These are phyloP conservation scores for Lachancea cidri DNA, from an alignment of 805 yeast species.

Conservation along the genomic window DNA sequence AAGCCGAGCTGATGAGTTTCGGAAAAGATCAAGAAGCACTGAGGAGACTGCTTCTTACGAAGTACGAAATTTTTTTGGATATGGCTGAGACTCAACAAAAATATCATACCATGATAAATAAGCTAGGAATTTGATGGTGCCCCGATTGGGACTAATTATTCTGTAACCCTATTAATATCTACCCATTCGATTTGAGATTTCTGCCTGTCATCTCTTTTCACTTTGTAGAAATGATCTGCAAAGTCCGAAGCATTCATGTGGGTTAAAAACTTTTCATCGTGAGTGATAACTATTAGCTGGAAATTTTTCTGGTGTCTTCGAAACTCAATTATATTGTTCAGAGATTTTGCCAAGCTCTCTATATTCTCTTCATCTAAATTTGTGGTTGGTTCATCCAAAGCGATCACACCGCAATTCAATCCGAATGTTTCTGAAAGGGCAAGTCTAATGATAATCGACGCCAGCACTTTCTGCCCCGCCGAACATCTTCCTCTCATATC, in stretches of 20 bases:
- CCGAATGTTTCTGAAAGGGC: constrained; percentile 97
- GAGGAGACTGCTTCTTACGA: constrained; percentile 15
- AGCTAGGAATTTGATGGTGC: too few species aligned
- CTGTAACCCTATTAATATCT: constrained; percentile 36
- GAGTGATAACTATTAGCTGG: constrained; percentile 93
- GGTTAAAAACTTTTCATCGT: constrained; percentile 84
- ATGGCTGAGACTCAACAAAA: constrained; percentile 34
- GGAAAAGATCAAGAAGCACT: constrained; percentile 2
- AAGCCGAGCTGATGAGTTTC: neutral
- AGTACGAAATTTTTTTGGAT: constrained; percentile 26
- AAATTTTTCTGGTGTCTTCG: constrained; percentile 79
- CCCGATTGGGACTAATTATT: too few species aligned
- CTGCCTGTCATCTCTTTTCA: constrained; percentile 75
- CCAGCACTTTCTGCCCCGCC: constrained; percentile 95
- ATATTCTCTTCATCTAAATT: constrained; percentile 87
- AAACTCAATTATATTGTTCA: constrained; percentile 66
- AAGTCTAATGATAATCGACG: constrained; percentile 83
- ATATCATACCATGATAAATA: constrained; percentile 28
- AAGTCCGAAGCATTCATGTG: constrained; percentile 81
- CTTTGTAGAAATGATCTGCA: constrained; percentile 81
- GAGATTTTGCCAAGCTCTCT: constrained; percentile 77
- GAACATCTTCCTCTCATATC: constrained; percentile 99
- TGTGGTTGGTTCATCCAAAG: constrained; percentile 97
- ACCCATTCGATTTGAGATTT: constrained; percentile 68
- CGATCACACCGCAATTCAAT: constrained; percentile 88